Base-by-base conservation (phyloP, 148 eudicot genomes). In the Rhododendron simsii region DNA sequence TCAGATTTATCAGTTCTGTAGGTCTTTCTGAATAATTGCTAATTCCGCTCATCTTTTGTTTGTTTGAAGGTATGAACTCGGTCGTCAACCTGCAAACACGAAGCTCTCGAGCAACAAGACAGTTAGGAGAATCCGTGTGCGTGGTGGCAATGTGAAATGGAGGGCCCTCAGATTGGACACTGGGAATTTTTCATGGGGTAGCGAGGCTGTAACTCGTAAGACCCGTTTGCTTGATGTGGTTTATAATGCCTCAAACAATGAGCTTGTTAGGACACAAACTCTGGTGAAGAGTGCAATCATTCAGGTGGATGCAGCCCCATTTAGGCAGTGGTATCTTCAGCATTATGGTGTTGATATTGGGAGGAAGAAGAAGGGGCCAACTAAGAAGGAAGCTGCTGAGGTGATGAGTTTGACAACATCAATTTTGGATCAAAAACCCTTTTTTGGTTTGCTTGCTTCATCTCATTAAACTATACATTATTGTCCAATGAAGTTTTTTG, bases 61-160 rank as follows among this genome's bases (percentile, higher is more conserved):
- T 53, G n/a, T 37, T 81, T 81, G 47, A 33, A 88, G 89, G 89
- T 88, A 88, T 75, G 89, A 88, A 71, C 87, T 88, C 11, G 87
- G 89, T 16, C 82, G 89, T 13, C 87, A 88, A 30, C 87, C 89
- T 71, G 87, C 89, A 2, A 88, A 88, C 84, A 88, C 89, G 1
- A 88, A 88, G 85, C 81, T 88, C 75, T 85, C 87, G 35, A 85
- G 89, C 89, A 88, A 88, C 86, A 88, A 88, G 83, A 88, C 90
- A 44, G 90, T 88, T 11, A 82, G 90, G 81, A 85, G 90, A 78
- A 65, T 88, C 59, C 79, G 87, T 33, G 90, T 88, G 35, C 65
- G 87, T 30, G 90, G 90, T 30, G 90, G 90, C 80, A 85, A 88
- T 82, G 87, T 88, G 67, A 88, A 88, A 78, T 88, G 90, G 90